Conservation (phyloP, 352 stramenopile species). For the Halophytophthora batemanensis region DNA sequence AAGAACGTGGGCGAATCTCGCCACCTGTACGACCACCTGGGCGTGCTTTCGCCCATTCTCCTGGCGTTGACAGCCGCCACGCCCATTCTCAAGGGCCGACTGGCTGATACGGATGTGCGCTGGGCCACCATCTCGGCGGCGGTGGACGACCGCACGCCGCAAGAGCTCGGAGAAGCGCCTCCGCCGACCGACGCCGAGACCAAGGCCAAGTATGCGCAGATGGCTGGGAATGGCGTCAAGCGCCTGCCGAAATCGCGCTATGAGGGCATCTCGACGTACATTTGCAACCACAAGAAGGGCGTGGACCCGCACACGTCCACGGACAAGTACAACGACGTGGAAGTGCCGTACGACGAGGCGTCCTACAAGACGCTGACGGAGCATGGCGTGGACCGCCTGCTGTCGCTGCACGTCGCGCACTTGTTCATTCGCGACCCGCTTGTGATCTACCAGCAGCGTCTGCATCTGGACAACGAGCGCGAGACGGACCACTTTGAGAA, state of each 20-base stretch:
- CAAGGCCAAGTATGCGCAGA: slow-evolving; percentile 79
- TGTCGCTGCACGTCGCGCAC: slow-evolving; percentile 98
- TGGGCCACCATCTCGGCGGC: slow-evolving; percentile 97
- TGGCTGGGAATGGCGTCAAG: slow-evolving; percentile 91
- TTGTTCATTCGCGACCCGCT: slow-evolving; percentile 99
- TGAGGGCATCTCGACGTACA: slow-evolving; percentile 88
- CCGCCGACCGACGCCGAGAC: slow-evolving; percentile 43
- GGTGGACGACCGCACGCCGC: slow-evolving; percentile 94
- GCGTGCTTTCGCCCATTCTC: slow-evolving; percentile 98
- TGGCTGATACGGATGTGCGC: slow-evolving; percentile 91
- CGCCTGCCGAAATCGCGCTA: slow-evolving; percentile 95
- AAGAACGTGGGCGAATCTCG: slow-evolving; percentile 98
- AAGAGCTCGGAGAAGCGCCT: slow-evolving; percentile 59
- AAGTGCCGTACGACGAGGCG: slow-evolving; percentile 93
- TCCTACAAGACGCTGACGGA: slow-evolving; percentile 90
- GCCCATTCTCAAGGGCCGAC: slow-evolving; percentile 94
- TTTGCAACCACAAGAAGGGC: slow-evolving; percentile 88
- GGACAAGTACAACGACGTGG: slow-evolving; percentile 93
- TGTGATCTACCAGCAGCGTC: slow-evolving; percentile 91
- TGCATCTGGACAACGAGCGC: slow-evolving; percentile 78
- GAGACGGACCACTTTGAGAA: slow-evolving; percentile 98
- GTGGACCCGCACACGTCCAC: slow-evolving; percentile 71
- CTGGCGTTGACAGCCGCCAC: slow-evolving; percentile 98
- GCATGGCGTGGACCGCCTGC: slow-evolving; percentile 92
- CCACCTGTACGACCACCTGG: slow-evolving; percentile 99